Conservation (phyloP, 2,329 filamentous ascomycete species). For the Penicillium brasilianum region DNA sequence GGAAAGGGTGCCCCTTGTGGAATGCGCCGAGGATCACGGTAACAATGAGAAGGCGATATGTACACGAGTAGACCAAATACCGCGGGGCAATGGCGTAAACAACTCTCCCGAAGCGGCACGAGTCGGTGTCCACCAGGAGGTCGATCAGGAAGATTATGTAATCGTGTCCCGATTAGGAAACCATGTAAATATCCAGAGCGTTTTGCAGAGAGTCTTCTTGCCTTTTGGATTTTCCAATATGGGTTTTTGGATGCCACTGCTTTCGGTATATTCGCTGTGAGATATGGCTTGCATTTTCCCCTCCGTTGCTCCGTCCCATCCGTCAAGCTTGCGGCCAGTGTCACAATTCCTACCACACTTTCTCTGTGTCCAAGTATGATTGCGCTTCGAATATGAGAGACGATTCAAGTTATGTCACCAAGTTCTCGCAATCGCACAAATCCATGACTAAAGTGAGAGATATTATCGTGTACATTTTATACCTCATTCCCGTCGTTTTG, state of each 20-base stretch:
- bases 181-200: neutral
- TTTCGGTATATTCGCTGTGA: no score
- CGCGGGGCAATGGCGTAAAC: conserved; percentile 38
- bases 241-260: no score
- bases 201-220: neutral
- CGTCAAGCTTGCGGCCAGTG: neutral
- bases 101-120: conserved; percentile 44
- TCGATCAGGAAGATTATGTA: conserved; percentile 20
- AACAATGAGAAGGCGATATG: conserved; percentile 11
- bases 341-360: no score
- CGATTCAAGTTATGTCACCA: no score
- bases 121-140: conserved; percentile 13
- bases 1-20: conserved; percentile 24
- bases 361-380: neutral
- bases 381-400: neutral
- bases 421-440: neutral
- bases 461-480: neutral
- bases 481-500: conserved; percentile 6
- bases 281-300: no score
- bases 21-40: conserved; percentile 22
- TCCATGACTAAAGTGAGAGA: neutral
- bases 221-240: no score
- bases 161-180: conserved; percentile 16
- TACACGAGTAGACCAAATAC: conserved; percentile 20
- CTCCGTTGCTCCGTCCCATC: no score